Base-by-base conservation (phyloP, 768 basidiomycete genomes). In the Gloeophyllum trabeum region DNA sequence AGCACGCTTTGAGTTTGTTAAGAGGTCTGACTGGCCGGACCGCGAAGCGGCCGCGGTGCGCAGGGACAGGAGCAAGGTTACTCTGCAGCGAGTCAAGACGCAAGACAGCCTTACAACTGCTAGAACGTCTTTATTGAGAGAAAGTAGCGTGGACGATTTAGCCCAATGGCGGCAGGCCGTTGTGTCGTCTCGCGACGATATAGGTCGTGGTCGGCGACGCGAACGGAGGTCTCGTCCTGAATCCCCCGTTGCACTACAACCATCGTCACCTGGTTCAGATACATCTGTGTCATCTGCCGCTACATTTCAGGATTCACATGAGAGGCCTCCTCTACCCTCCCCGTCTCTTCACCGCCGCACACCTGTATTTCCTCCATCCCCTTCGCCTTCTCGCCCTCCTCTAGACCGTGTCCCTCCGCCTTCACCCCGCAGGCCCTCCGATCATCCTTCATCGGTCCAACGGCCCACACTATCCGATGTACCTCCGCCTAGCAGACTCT, bases 21-120 rank as follows among this genome's bases (percentile, higher is more conserved):
- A 85, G 55, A 75, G 86, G 34, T 78, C 87, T 13, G 86, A 84
- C 49, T 88, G 87, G 87, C 83, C 81, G 1, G 84, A 85, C 57
- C 74, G 81, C 30, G 86, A 86, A 61, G 65, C 74, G 4, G 81
- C 77, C 43, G 81, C 79, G 16, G 64, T 79, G 39, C 68, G 83
- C 43, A 66, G 83, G 44, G 79, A 83, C 54, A 76, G 71, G 57
- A 86, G 83, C 53, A 64, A 70, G 25, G 74, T 76, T 16, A 67
- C 66, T 18, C 56, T 82, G 42, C 76, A 81, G 44, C 67, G 73
- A 16, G 64, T 70, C 14, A 65, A 64, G 52, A 70, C 73, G n/a
- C 64, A 72, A 46, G 79, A 81, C 36, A 64, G 58, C 47, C 44
- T 53, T 2, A 53, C 43, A 41, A 54, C 37, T 49, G 51, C 16